These are phyloP conservation scores for Cenchrus fungigraminus DNA, from an alignment of 176 grass and related monocot species.

Conservation along the genomic window DNA sequence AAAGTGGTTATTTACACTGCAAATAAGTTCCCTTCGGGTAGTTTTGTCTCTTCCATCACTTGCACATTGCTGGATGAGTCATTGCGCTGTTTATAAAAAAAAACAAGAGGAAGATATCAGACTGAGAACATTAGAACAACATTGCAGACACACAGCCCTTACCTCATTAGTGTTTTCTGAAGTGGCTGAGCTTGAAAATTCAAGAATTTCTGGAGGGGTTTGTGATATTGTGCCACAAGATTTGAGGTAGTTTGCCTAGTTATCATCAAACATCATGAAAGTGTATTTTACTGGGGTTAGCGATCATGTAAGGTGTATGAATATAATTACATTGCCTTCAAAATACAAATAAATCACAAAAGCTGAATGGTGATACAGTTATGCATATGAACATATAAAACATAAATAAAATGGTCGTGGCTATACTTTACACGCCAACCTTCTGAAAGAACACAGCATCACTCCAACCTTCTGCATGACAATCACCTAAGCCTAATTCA, in stretches of 20 bases:
- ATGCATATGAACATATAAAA: constrained; percentile 3
- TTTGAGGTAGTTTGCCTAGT: constrained; percentile 75
- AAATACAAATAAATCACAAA: not conserved
- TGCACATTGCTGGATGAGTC: constrained; percentile 6
- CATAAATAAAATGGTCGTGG: not conserved
- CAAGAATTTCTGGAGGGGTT: constrained; percentile 56
- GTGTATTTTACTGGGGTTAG: not conserved
- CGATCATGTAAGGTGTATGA: not conserved
- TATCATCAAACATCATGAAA: constrained; percentile 24
- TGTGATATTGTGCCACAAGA: constrained; percentile 63
- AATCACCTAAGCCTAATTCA: not conserved
- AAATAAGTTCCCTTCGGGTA: constrained; percentile 27
- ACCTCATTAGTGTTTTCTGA: constrained; percentile 40
- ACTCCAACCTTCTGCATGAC: not conserved
- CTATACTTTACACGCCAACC: not conserved
- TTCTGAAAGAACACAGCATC: not conserved
- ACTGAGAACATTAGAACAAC: constrained; percentile 11
- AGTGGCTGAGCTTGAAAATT: constrained; percentile 18
- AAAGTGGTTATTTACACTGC: constrained; percentile 37
- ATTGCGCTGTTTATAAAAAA: constrained; percentile 15
- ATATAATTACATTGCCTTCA: not conserved
- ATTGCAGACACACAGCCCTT: not conserved
- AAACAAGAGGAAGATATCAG: constrained; percentile 10
- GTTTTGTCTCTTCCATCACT: not conserved
- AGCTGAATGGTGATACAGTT: not conserved